Conservation (phyloP, 257 asterid species). For the Primulina huaijiensis region DNA sequence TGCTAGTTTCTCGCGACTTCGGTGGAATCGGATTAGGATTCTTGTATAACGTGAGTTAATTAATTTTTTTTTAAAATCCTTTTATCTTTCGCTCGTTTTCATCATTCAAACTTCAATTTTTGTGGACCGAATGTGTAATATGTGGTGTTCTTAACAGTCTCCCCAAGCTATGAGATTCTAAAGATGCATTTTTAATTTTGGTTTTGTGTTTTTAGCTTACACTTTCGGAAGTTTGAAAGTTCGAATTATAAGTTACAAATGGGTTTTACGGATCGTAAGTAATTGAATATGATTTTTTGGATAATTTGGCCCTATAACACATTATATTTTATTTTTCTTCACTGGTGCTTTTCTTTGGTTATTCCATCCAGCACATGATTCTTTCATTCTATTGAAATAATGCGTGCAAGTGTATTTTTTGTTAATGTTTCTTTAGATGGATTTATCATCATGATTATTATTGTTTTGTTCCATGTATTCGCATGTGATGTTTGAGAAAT, state of each 20-base stretch:
- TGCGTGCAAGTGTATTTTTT: background rate
- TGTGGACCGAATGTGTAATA: background rate
- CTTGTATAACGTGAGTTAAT: background rate
- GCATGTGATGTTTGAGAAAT: background rate
- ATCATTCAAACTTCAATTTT: background rate
- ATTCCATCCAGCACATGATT: background rate
- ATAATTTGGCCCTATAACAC: background rate
- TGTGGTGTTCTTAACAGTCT: background rate
- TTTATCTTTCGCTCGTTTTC: background rate
- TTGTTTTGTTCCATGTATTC: background rate
- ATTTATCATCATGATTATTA: background rate
- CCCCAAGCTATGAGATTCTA: background rate
- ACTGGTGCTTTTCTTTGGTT: background rate
- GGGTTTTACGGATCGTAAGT: background rate
- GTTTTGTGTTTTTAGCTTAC: background rate
- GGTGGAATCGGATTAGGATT: background rate
- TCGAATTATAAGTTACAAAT: no score
- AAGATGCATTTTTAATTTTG: background rate
- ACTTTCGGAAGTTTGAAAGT: background rate
- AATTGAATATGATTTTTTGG: background rate
- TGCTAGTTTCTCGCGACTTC: background rate
- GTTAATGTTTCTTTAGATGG: background rate
- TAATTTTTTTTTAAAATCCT: no score
- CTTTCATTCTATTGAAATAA: background rate
- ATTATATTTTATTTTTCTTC: no score